Conservation (phyloP, 1,284 basidiomycete genomes). For the Wallemia ichthyophaga region DNA sequence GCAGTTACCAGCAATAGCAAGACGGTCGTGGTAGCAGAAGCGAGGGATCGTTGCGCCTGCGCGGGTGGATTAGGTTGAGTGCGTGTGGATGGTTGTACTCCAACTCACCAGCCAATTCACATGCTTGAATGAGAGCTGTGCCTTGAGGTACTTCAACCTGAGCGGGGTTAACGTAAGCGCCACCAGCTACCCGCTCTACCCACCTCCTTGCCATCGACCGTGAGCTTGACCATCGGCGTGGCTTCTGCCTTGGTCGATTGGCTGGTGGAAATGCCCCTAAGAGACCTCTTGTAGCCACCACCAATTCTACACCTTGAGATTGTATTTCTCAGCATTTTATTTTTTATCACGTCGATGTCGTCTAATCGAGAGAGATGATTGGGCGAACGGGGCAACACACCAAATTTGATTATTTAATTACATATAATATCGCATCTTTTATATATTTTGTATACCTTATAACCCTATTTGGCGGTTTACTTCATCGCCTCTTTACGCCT, state of each 20-base stretch:
- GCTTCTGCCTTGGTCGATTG: not conserved
- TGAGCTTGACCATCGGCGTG: slow-evolving; percentile 30
- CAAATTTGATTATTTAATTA: too few species aligned
- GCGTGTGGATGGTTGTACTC: slow-evolving; percentile 26
- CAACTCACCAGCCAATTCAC: slow-evolving; percentile 49
- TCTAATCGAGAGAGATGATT: not conserved
- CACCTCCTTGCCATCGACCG: slow-evolving; percentile 61
- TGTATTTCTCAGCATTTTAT: not conserved
- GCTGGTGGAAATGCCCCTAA: not conserved
- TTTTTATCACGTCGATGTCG: not conserved
- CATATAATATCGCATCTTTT: too few species aligned
- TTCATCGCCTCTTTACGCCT: not conserved
- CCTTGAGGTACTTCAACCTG: slow-evolving; percentile 65
- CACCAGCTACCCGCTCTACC: not conserved
- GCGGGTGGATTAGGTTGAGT: not conserved
- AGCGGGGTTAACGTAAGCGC: not conserved
- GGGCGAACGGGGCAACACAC: not conserved
- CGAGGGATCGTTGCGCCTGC: slow-evolving; percentile 12
- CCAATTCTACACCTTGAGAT: not conserved
- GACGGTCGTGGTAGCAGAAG: slow-evolving; percentile 82
- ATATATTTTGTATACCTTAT: too few species aligned
- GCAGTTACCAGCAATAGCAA: slow-evolving; percentile 84
- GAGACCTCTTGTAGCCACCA: not conserved
- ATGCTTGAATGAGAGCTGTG: slow-evolving; percentile 84
- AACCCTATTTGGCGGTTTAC: not conserved